These are phyloP conservation scores for Entonaema liquescens DNA, from an alignment of 495 filamentous ascomycete genomes.

Conservation along the genomic window DNA sequence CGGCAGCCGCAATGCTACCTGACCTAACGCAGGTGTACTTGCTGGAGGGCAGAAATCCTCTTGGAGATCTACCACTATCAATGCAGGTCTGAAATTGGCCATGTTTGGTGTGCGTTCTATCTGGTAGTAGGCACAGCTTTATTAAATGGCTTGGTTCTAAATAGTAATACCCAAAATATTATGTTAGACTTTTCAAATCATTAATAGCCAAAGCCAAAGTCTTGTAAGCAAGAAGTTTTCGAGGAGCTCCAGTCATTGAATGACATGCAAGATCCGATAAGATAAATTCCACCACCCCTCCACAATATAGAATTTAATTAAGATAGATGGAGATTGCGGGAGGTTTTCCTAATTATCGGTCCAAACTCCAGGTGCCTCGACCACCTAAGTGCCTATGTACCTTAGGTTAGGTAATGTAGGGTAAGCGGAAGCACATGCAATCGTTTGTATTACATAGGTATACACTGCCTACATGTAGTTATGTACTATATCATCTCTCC, in stretches of 20 bases:
- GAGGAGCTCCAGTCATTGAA: neutral
- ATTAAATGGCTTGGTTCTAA: neutral
- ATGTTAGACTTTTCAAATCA: no score
- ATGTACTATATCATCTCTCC: no score
- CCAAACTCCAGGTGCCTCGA: no score
- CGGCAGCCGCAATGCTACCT: neutral
- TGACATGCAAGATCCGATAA: constrained; percentile 21
- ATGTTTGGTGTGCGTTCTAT: constrained; percentile 13
- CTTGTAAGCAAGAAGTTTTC: constrained; percentile 4
- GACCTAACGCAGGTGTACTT: constrained; percentile 42
- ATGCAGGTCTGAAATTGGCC: constrained; percentile 50
- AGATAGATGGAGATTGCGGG: neutral
- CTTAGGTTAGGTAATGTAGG: no score
- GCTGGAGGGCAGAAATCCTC: constrained; percentile 97
- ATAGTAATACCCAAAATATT: neutral
- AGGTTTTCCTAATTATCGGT: neutral
- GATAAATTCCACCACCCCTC: constrained; percentile 5
- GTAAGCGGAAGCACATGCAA: neutral
- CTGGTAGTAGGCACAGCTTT: neutral
- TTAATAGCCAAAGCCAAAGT: neutral
- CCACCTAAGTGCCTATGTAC: no score
- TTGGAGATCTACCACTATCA: constrained; percentile 87
- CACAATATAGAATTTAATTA: neutral
- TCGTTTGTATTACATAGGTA: no score
- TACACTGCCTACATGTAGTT: no score